Evolutionary conservation across 78 protist genomes (phyloP).

Genomic region (Monocercomonoides exilis): DNA sequence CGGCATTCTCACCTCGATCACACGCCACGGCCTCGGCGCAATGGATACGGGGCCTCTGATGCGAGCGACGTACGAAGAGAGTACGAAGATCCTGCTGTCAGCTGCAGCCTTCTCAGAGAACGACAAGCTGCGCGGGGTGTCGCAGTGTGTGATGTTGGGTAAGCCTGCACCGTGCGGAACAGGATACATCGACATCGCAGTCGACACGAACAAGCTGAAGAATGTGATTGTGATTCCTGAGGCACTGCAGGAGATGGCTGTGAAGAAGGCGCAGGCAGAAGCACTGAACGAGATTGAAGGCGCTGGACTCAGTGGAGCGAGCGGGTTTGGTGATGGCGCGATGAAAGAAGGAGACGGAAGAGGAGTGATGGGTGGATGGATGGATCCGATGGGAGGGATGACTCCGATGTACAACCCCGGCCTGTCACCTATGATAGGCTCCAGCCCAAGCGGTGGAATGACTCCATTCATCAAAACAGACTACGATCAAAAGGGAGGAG

Average conservation of each 20-base stretch:
- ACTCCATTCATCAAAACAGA: neutral
- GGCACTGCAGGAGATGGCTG: slow-evolving; percentile 38
- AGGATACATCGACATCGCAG: slow-evolving; percentile 69
- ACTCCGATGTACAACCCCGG: neutral
- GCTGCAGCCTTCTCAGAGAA: slow-evolving; percentile 82
- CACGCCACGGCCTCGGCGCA: slow-evolving; percentile 97
- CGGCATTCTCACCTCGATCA: slow-evolving; percentile 87
- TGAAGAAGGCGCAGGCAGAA: slow-evolving; percentile 35
- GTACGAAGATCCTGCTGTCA: slow-evolving; percentile 86
- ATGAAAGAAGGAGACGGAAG: neutral
- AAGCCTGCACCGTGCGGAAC: slow-evolving; percentile 85
- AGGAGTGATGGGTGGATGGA: neutral
- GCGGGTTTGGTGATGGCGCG: neutral
- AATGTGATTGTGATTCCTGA: neutral
- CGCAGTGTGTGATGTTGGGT: slow-evolving; percentile 92
- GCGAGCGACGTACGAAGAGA: slow-evolving; percentile 96
- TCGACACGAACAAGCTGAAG: slow-evolving; percentile 32
- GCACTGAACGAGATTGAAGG: neutral
- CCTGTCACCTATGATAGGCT: neutral
- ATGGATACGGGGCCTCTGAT: slow-evolving; percentile 62
- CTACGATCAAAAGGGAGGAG: neutral
- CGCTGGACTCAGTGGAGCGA: neutral
- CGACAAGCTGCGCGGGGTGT: slow-evolving; percentile 83
- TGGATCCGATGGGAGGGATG: neutral
- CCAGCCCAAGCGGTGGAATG: neutral